phyloP scores from a whole-genome alignment of 2,329 filamentous ascomycete genomes.

The Pyricularia pennisetigena region DNA sequence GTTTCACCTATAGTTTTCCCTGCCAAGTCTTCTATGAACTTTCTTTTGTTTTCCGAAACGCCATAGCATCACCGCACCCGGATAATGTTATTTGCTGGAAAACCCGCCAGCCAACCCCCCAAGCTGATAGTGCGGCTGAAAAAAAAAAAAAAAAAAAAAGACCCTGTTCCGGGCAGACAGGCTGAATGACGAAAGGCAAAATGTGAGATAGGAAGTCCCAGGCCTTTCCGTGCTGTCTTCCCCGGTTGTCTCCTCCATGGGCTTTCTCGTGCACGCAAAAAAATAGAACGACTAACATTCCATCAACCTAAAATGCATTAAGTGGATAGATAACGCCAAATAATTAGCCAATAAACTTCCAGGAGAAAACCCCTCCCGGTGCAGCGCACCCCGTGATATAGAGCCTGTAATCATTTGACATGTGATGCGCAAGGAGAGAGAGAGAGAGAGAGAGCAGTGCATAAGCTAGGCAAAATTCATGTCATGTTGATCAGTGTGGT shows the following conservation, averaged over 20 bases:
- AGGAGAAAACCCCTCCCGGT: neutral
- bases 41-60: conserved; percentile 1
- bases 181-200: neutral
- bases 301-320: neutral
- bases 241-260: neutral
- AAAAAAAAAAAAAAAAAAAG: too few relatives aligned
- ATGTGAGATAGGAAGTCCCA: neutral
- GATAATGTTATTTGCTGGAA: neutral
- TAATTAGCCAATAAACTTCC: neutral
- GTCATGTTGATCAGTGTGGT: neutral
- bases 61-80: neutral
- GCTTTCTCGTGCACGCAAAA: neutral
- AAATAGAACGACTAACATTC: neutral
- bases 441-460: too few relatives aligned
- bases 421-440: neutral
- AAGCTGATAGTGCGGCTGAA: neutral
- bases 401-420: neutral
- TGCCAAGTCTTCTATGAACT: neutral
- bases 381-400: neutral
- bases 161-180: neutral
- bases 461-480: neutral
- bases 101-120: neutral
- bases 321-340: neutral
- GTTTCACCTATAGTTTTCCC: neutral
- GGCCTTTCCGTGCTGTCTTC: neutral